phyloP scores from a whole-genome alignment of 2,329 filamentous ascomycete genomes.

The Aulographum hederae region DNA sequence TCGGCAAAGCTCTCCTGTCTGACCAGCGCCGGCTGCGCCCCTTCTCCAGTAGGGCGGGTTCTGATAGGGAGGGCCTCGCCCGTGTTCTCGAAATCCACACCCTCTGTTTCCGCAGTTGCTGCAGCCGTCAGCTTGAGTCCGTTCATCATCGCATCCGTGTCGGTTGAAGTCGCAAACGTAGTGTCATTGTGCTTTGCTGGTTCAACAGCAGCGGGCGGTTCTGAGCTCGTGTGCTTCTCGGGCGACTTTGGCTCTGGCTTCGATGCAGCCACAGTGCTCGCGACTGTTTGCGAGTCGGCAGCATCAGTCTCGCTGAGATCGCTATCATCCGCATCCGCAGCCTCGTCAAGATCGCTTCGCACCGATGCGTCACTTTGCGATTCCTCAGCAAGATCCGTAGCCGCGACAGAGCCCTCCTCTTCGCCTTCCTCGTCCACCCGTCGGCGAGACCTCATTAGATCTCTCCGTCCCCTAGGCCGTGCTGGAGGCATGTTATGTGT shows the following conservation, averaged over 20 bases:
- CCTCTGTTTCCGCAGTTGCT: constrained; percentile 17
- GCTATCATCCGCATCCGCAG: constrained; percentile 39
- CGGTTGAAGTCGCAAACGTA: constrained; percentile 26
- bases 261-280: constrained; percentile 14
- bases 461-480: too few species aligned
- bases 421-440: constrained; percentile 19
- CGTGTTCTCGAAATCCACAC: constrained; percentile 33
- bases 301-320: constrained; percentile 35
- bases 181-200: neutral
- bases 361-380: constrained; percentile 44
- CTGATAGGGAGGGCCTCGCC: constrained; percentile 10
- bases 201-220: neutral
- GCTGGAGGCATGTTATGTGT: too few species aligned
- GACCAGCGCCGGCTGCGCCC: constrained; percentile 10
- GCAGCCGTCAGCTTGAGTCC: constrained; percentile 28
- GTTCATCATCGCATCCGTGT: constrained; percentile 44
- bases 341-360: constrained; percentile 37
- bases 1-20: constrained; percentile 43
- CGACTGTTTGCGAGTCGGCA: constrained; percentile 18
- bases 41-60: constrained; percentile 12
- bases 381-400: constrained; percentile 37
- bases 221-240: too few species aligned
- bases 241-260: constrained; percentile 8
- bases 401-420: constrained; percentile 19
- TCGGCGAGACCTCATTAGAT: constrained; percentile 18